phyloP scores from a whole-genome alignment of 768 basidiomycete genomes.

The Boletus rex-veris region DNA sequence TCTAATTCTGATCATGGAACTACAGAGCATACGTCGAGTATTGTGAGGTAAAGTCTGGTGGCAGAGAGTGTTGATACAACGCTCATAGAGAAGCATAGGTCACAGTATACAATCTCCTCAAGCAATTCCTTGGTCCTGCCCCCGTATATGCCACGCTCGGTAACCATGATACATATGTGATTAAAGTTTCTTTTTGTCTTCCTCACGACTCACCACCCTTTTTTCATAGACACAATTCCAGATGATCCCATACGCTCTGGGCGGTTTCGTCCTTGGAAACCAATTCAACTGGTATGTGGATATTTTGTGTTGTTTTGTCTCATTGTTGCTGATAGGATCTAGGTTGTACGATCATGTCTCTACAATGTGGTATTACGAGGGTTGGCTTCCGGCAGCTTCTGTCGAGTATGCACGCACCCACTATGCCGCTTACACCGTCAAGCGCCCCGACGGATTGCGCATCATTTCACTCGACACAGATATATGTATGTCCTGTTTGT shows the following conservation, averaged over 20 bases:
- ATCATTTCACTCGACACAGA: constrained; percentile 52
- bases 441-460: constrained; percentile 41
- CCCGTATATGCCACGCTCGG: constrained; percentile 70
- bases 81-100: constrained; percentile 35
- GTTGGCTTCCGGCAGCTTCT: constrained; percentile 40
- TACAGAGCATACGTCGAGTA: constrained; percentile 56
- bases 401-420: constrained; percentile 41
- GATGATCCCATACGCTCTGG: constrained; percentile 39
- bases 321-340: not conserved
- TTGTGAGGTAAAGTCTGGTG: constrained; percentile 42
- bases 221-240: constrained; percentile 20
- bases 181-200: not conserved
- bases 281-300: constrained; percentile 42
- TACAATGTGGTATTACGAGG: constrained; percentile 42
- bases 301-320: not conserved
- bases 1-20: constrained; percentile 1
- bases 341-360: constrained; percentile 53
- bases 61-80: not conserved
- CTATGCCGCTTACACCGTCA: constrained; percentile 46
- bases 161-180: constrained; percentile 71
- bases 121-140: constrained; percentile 50
- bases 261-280: constrained; percentile 26
- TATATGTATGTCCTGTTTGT: constrained; percentile 35
- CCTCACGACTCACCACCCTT: not conserved
- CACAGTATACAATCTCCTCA: constrained; percentile 60